phyloP scores from a whole-genome alignment of 2,329 filamentous ascomycete species.

The Pseudogymnoascus sp. region DNA sequence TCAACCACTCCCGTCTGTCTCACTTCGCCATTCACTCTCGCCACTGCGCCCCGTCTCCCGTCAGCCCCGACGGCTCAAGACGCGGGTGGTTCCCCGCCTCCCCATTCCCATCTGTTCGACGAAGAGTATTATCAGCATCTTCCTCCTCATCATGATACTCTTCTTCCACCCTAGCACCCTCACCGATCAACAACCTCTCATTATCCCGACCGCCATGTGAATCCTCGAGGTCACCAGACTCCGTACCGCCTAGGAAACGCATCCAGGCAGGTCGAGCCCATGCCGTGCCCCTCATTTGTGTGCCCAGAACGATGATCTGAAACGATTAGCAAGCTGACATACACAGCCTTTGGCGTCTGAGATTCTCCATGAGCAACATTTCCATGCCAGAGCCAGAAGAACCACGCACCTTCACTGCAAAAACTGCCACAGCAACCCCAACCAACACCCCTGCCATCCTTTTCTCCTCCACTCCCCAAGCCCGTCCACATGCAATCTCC shows the following conservation, averaged over 20 bases:
- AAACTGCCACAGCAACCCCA: conserved; percentile 45
- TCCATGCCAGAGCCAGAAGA: neutral
- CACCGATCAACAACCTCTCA: conserved; percentile 23
- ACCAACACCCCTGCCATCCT: conserved; percentile 48
- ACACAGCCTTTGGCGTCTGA: neutral
- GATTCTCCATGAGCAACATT: too few relatives aligned
- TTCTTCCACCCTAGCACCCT: conserved; percentile 10
- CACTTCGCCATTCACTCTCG: conserved; percentile 11
- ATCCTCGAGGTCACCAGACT: conserved; percentile 13
- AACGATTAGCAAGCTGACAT: neutral
- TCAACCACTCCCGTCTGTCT: neutral
- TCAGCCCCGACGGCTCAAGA: conserved; percentile 23
- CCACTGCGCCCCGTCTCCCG: conserved; percentile 20
- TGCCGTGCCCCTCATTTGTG: conserved; percentile 23
- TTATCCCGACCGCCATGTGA: conserved; percentile 17
- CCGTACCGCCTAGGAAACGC: conserved; percentile 16
- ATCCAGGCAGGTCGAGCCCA: conserved; percentile 20
- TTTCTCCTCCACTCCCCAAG: conserved; percentile 51
- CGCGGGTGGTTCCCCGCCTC: conserved; percentile 17
- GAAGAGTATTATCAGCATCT: conserved; percentile 22
- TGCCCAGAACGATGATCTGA: conserved; percentile 21
- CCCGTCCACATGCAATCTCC: conserved; percentile 40
- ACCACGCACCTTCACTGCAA: conserved; percentile 47
- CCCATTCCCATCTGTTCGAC: conserved; percentile 2
- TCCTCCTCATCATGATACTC: conserved; percentile 12